Conservation (phyloP, 176 grass and related monocot genomes). For the Puccinellia tenuiflora region DNA sequence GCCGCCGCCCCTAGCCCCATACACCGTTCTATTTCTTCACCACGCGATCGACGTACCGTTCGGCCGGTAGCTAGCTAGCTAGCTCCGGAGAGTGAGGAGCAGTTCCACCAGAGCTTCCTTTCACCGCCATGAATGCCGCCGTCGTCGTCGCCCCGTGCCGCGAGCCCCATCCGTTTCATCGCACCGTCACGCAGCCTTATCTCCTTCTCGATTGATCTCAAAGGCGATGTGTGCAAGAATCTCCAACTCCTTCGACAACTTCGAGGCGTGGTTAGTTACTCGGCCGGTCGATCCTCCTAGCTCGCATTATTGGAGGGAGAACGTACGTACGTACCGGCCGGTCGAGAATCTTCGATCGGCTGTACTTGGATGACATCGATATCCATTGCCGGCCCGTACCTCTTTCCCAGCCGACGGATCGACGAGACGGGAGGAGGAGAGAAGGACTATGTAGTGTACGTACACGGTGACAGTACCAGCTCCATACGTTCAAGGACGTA, state of each 20-base stretch:
- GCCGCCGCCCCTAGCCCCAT: not conserved
- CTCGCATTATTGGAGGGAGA: slow-evolving; percentile 34
- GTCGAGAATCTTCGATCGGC: slow-evolving; percentile 23
- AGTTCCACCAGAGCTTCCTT: not conserved
- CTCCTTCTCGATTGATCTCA: not conserved
- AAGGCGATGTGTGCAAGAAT: slow-evolving; percentile 29
- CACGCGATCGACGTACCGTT: not conserved
- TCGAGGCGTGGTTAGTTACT: slow-evolving; percentile 33
- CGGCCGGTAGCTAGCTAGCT: not conserved
- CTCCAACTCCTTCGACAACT: slow-evolving; percentile 28
- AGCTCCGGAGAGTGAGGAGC: slow-evolving; percentile 8
- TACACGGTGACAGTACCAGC: not conserved
- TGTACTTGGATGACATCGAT: slow-evolving; percentile 22
- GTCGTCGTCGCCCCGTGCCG: not conserved
- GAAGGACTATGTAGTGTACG: slow-evolving; percentile 1
- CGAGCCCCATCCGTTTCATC: not conserved
- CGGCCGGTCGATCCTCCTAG: not conserved
- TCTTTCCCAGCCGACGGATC: slow-evolving; percentile 6
- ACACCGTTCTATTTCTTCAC: not conserved
- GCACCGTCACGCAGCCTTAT: slow-evolving; percentile 8
- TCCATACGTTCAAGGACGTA: slow-evolving; percentile 10
- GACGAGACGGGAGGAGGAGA: not conserved
- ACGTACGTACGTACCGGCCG: not conserved
- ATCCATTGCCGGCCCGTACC: slow-evolving; percentile 14
- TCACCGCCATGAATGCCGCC: slow-evolving; percentile 17